Percentiles rank a stretch among this genome's conserved stretches.
Evolutionary conservation across 768 basidiomycete genomes (phyloP).

Genomic region (Gelatoporia subvermispora): DNA sequence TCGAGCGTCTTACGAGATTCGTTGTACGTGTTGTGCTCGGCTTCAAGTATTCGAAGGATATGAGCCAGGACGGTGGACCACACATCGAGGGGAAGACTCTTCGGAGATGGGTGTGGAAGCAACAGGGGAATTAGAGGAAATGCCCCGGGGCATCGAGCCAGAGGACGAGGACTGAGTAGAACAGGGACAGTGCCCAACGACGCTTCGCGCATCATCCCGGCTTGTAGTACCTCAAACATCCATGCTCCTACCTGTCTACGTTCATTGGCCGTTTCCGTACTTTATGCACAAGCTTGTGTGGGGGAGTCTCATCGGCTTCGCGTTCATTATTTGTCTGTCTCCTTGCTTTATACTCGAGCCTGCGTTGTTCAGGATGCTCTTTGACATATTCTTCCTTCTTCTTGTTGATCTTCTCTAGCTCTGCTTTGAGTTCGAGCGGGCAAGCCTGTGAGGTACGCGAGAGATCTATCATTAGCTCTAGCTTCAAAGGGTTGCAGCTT

Average conservation of each 20-base stretch:
- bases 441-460: constrained; percentile 56
- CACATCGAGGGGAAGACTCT: constrained; percentile 62
- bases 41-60: constrained; percentile 20
- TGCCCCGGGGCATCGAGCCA: constrained; percentile 51
- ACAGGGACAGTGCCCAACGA: constrained; percentile 16
- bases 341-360: constrained; percentile 68
- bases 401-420: constrained; percentile 74
- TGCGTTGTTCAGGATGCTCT: constrained; percentile 90
- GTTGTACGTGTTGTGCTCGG: constrained; percentile 2
- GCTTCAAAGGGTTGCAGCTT: no score
- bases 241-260: no score
- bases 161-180: constrained; percentile 64
- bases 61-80: constrained; percentile 60
- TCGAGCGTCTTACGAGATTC: constrained; percentile 4
- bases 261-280: no score
- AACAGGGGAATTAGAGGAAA: constrained; percentile 67
- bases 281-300: no score
- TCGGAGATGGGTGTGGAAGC: constrained; percentile 45
- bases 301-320: constrained; percentile 35
- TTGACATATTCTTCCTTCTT: constrained; percentile 90
- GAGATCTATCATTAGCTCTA: constrained; percentile 44
- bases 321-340: constrained; percentile 37
- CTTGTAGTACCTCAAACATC: no score
- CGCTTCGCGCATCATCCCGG: no score
- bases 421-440: constrained; percentile 65